These are phyloP conservation scores for Arthrobotrys iridis DNA, from an alignment of 2,329 filamentous ascomycete genomes.

Conservation along the genomic window DNA sequence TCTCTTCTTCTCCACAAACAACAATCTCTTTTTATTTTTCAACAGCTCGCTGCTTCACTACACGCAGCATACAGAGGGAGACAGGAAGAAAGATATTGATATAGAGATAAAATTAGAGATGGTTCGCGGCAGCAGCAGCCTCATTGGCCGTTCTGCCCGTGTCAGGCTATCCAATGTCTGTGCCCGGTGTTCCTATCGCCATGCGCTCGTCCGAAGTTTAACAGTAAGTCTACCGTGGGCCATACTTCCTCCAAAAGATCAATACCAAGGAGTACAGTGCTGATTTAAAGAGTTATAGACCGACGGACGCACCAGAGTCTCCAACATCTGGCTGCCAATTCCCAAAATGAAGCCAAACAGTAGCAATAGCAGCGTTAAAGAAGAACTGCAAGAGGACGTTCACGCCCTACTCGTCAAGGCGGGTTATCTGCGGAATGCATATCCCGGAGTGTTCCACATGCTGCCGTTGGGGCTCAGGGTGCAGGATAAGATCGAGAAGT, in stretches of 20 bases:
- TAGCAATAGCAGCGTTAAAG: neutral
- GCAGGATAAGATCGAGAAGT: conserved; percentile 82
- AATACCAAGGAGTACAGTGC: neutral
- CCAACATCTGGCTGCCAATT: conserved; percentile 80
- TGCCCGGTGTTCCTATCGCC: conserved; percentile 33
- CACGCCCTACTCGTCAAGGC: conserved; percentile 75
- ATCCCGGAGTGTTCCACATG: conserved; percentile 91
- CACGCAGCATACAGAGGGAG: neutral
- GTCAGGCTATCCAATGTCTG: conserved; percentile 15
- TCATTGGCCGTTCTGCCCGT: conserved; percentile 35
- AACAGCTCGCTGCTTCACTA: neutral
- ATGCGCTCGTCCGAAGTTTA: conserved; percentile 21
- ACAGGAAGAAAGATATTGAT: neutral
- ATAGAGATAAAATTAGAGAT: conserved; percentile 1
- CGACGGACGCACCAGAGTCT: conserved; percentile 72
- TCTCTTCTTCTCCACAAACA: conserved; percentile 15
- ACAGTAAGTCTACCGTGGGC: conserved; percentile 17
- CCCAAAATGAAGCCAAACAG: conserved; percentile 23
- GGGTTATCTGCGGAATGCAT: conserved; percentile 79
- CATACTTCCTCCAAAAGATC: neutral
- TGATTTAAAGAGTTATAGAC: conserved; percentile 61
- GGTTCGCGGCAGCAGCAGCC: conserved; percentile 21
- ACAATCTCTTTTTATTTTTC: neutral
- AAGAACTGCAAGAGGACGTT: conserved; percentile 63
- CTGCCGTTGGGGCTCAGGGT: conserved; percentile 86